Percentiles rank a stretch among this genome's conserved stretches.
Evolutionary conservation across 2,329 filamentous ascomycete species (phyloP).

Genomic region (Paecilomyces dactylethromorphus): DNA sequence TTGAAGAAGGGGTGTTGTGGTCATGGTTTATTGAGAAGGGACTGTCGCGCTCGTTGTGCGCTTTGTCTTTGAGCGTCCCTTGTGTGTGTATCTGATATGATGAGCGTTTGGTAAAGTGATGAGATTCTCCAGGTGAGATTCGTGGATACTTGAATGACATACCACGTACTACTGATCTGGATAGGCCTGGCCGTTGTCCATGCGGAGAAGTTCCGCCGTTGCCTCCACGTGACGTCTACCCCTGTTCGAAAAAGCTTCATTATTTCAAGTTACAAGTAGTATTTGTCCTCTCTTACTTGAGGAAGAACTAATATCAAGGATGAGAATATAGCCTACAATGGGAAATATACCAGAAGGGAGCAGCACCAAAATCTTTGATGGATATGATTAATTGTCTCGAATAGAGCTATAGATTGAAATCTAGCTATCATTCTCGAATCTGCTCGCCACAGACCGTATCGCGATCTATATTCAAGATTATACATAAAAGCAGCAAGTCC

Average conservation of each 20-base stretch:
- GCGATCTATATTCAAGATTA: background rate
- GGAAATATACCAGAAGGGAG: no score
- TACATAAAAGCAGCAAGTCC: background rate
- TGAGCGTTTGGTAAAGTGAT: background rate
- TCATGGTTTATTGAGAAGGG: constrained; percentile 2
- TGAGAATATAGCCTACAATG: no score
- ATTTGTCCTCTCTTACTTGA: no score
- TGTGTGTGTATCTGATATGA: background rate
- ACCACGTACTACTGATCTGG: background rate
- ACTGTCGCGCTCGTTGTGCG: background rate
- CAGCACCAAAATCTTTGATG: no score
- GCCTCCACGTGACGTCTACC: background rate
- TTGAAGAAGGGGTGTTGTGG: constrained; percentile 13
- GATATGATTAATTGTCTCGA: no score
- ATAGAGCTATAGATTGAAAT: background rate
- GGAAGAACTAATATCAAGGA: no score
- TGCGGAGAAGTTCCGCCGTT: background rate
- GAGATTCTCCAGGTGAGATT: background rate
- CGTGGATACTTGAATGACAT: background rate
- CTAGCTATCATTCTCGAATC: background rate
- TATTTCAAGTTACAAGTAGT: no score
- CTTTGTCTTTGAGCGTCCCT: background rate
- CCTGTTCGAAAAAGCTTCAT: no score
- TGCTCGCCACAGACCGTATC: background rate
- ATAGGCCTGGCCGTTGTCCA: background rate